Conservation (phyloP, 495 filamentous ascomycete genomes). For the Penicillium subrubescens region DNA sequence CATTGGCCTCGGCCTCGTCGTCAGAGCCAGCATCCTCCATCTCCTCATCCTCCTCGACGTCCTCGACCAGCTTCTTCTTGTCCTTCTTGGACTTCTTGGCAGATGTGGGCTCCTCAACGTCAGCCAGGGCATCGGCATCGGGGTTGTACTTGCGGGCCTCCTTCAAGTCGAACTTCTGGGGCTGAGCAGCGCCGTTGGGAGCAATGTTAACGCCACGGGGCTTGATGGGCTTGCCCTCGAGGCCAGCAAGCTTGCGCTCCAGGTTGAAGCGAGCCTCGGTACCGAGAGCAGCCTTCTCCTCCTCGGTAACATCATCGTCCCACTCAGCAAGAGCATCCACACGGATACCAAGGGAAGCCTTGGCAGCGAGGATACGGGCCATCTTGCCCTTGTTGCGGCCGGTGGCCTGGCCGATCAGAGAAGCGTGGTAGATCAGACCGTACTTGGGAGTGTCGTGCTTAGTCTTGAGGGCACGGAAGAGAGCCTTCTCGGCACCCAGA, state of each 20-base stretch:
- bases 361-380: constrained; percentile 90
- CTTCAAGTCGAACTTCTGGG: constrained; percentile 87
- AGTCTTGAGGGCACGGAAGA: constrained; percentile 97
- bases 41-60: constrained; percentile 46
- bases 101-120: constrained; percentile 55
- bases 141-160: constrained; percentile 95
- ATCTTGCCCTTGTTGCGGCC: constrained; percentile 99
- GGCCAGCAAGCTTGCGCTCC: constrained; percentile 77
- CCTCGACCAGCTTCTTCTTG: constrained; percentile 57
- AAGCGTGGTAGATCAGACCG: constrained; percentile 97
- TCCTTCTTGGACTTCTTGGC: constrained; percentile 54
- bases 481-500: constrained; percentile 95
- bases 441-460: constrained; percentile 99
- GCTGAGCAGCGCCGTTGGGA: constrained; percentile 63
- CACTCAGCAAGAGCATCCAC: constrained; percentile 88
- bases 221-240: constrained; percentile 90
- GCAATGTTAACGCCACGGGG: constrained; percentile 73
- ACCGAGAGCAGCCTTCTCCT: constrained; percentile 79
- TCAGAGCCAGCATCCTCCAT: constrained; percentile 58
- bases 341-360: constrained; percentile 88
- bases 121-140: constrained; percentile 83
- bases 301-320: constrained; percentile 78
- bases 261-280: constrained; percentile 73
- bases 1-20: constrained; percentile 49
- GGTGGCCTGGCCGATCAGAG: constrained; percentile 91